phyloP scores from a whole-genome alignment of 306 rosid genomes.

The Carpinus fangiana region DNA sequence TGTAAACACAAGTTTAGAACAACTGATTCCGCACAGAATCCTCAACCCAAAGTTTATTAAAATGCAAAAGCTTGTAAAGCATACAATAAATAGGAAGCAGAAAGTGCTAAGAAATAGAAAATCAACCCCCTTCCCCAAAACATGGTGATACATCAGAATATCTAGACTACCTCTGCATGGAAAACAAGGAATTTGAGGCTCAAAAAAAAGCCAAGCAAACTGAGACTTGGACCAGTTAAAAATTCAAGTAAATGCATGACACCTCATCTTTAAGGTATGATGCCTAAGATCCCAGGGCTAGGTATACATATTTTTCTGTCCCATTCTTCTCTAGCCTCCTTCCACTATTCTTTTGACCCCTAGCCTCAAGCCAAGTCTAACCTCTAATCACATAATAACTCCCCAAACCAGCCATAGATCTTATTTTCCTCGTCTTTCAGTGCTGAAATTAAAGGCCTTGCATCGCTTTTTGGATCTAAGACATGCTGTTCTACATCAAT shows the following conservation, averaged over 20 bases:
- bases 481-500: neutral
- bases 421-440: neutral
- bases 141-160: neutral
- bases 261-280: no score
- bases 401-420: neutral
- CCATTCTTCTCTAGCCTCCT: neutral
- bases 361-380: slow-evolving; percentile 1
- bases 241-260: neutral
- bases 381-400: neutral
- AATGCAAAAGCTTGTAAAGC: neutral
- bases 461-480: neutral
- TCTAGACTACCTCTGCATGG: neutral
- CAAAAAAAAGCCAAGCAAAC: neutral
- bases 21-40: neutral
- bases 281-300: neutral
- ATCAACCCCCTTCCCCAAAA: neutral
- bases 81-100: neutral
- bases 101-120: neutral
- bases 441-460: neutral
- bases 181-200: neutral
- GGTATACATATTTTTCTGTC: neutral
- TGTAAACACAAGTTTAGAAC: neutral
- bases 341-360: neutral
- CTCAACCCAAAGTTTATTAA: neutral
- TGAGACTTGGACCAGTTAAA: neutral